Conservation (phyloP, 2,329 filamentous ascomycete species). For the Botrytis byssoidea region DNA sequence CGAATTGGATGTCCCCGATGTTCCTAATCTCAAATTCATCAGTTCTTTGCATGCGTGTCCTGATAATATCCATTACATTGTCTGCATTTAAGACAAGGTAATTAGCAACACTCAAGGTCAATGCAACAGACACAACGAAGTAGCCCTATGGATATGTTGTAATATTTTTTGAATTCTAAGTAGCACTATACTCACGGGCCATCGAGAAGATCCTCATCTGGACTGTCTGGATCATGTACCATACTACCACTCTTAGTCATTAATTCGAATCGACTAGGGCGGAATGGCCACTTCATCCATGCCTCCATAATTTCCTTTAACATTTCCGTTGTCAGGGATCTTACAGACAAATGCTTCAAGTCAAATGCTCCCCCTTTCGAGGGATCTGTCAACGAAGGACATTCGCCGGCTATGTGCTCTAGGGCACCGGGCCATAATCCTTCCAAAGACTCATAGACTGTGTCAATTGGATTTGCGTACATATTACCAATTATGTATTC, state of each 20-base stretch:
- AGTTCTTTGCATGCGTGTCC: not conserved
- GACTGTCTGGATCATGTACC: conserved; percentile 5
- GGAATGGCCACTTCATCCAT: conserved; percentile 67
- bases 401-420: conserved; percentile 51
- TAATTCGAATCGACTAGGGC: conserved; percentile 62
- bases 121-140: not conserved
- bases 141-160: not conserved
- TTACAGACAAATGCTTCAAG: conserved; percentile 45
- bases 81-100: not conserved
- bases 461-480: conserved; percentile 38
- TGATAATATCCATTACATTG: not conserved
- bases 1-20: no score
- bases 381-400: conserved; percentile 51
- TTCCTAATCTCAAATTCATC: not conserved
- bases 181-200: not conserved
- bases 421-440: conserved; percentile 58
- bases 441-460: conserved; percentile 49
- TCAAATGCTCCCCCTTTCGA: conserved; percentile 46
- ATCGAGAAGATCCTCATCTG: not conserved
- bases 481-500: conserved; percentile 52
- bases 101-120: not conserved
- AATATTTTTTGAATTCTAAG: not conserved
- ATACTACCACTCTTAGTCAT: conserved; percentile 19
- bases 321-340: conserved; percentile 54
- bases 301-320: conserved; percentile 56